Conservation (phyloP, 345 rosid species). For the Gossypium anomalum region DNA sequence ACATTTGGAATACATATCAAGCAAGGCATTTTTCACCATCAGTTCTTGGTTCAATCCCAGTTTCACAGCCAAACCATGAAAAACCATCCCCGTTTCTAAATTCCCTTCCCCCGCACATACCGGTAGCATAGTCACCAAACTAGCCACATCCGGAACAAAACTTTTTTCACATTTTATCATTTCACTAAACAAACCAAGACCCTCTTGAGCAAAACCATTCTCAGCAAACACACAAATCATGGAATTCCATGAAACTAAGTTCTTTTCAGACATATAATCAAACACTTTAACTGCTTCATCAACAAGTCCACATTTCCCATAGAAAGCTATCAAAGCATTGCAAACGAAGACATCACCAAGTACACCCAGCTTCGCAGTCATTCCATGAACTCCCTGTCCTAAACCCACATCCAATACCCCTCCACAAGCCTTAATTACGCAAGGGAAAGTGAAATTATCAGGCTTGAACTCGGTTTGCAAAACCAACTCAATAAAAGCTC, state of each 20-base stretch:
- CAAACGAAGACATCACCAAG: conserved; percentile 49
- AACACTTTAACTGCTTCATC: conserved; percentile 40
- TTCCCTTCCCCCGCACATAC: conserved; percentile 45
- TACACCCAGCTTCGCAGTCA: conserved; percentile 49
- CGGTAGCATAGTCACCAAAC: conserved; percentile 48
- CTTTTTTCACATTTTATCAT: conserved; percentile 37
- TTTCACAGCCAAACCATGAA: conserved; percentile 61
- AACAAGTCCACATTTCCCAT: conserved; percentile 46
- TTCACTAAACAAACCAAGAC: conserved; percentile 35
- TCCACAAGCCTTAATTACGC: conserved; percentile 63
- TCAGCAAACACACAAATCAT: conserved; percentile 47
- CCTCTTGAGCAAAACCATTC: conserved; percentile 33
- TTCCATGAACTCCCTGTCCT: conserved; percentile 53
- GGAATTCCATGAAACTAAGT: conserved; percentile 68
- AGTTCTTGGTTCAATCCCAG: conserved; percentile 41
- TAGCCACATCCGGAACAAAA: conserved; percentile 53
- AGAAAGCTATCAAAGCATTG: conserved; percentile 52
- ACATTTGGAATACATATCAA: conserved; percentile 60
- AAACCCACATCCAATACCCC: conserved; percentile 34
- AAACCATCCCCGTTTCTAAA: conserved; percentile 35
- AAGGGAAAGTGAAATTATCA: conserved; percentile 66
- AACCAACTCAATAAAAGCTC: conserved; percentile 44
- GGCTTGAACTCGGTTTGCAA: conserved; percentile 35
- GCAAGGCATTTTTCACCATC: conserved; percentile 51
- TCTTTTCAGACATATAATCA: conserved; percentile 43